These are phyloP conservation scores for Myriosclerotinia duriaeana DNA, from an alignment of 2,329 filamentous ascomycete genomes.

Conservation along the genomic window DNA sequence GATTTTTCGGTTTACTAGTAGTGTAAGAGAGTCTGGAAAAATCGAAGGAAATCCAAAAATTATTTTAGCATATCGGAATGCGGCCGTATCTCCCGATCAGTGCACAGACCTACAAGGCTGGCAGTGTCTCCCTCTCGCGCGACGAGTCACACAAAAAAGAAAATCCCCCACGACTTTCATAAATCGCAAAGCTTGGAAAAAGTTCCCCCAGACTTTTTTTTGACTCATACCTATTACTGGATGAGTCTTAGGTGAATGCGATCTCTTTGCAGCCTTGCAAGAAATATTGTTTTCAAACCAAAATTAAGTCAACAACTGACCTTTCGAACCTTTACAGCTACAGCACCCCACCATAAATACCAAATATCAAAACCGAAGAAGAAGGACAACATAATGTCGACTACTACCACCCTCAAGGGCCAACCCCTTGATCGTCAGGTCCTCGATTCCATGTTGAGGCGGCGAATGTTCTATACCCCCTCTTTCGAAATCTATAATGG, in stretches of 20 bases:
- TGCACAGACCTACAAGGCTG: conserved; percentile 16
- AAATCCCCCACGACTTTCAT: conserved; percentile 20
- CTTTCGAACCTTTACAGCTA: conserved; percentile 45
- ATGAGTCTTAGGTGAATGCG: conserved; percentile 43
- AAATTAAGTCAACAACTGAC: conserved; percentile 28
- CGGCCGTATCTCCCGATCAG: conserved; percentile 18
- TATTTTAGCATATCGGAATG: conserved; percentile 18
- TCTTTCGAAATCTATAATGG: conserved; percentile 95
- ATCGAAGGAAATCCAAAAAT: conserved; percentile 24
- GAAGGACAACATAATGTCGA: conserved; percentile 49
- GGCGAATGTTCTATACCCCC: conserved; percentile 91
- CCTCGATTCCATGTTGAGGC: conserved; percentile 82
- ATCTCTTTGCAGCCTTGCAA: conserved; percentile 43
- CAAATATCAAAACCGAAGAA: conserved; percentile 28
- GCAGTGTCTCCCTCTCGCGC: neutral
- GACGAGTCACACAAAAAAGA: conserved; percentile 23
- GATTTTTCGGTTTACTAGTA: conserved; percentile 25
- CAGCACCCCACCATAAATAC: conserved; percentile 40
- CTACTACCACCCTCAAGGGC: conserved; percentile 78
- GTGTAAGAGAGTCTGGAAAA: conserved; percentile 9
- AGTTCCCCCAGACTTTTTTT: conserved; percentile 23
- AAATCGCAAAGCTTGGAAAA: conserved; percentile 20
- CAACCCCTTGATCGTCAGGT: conserved; percentile 80
- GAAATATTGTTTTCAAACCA: conserved; percentile 36
- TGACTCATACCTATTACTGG: conserved; percentile 35